Evolutionary conservation across 202 grass and related monocot species (phyloP), one percentile per base, ranked within the genome.

Genomic region (Hordeum pubiflorum): DNA sequence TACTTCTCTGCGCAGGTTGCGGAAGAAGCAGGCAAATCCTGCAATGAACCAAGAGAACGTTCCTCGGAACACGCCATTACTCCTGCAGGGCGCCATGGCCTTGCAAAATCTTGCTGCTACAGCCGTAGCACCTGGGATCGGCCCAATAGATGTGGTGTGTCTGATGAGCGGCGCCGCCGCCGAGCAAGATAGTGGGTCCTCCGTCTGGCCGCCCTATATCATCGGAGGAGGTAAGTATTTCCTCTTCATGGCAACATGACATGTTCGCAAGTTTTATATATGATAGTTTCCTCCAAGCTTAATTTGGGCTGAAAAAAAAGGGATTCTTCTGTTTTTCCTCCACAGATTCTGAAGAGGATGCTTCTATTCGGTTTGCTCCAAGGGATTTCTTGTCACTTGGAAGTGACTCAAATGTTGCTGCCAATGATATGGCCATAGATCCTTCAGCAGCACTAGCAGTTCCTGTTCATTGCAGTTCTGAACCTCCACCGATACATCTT

Each of bases 301-400:
- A 57, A 38, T 21, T 7, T 78, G 18, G 27, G 27, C 27, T 29
- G 27, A 29, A 29, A 29, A 29, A 50, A 57, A 83, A 22, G 18
- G 23, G 82, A 39, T 50, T 50, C 46, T 29, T 72, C 75, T 83
- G 21, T 5, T 79, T 50, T 69, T 75, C 6, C 14, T 69, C 18
- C 29, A 15, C 36, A 74, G 62, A 82, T 78, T 81, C 57, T 34
- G 60, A 60, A 93, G 81, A 40, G 31, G 80, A 58, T 61, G 38
- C 26, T 78, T 72, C 82, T 55, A 37, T 29, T 85, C 63, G 21
- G 67, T 29, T 23, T 77, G 58, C 63, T 52, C 17, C 36, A 69
- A 81, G 63, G 78, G 54, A 80, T 86, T 77, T 85, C 60, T 63
- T 80, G 40, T 74, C 71, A 15, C 79, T 75, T 67, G 82, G 76